Base-by-base conservation (phyloP, 2,329 filamentous ascomycete genomes). In the Phialophora tarda region DNA sequence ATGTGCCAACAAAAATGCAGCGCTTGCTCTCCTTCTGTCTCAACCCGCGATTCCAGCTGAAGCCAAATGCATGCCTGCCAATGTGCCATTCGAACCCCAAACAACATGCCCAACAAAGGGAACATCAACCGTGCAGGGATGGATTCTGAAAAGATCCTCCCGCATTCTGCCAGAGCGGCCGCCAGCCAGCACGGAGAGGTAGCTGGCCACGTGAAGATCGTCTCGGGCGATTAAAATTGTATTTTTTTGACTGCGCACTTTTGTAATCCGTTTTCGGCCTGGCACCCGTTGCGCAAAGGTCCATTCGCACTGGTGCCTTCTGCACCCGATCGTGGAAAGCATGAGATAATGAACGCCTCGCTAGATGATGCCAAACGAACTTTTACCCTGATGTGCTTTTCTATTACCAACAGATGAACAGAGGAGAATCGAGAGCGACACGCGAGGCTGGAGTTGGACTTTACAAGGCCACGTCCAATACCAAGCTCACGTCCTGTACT, bases 401-500 rank as follows among this genome's bases (percentile, higher is more conserved):
- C 68, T 69, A 69, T 64, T 64, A 67, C 51, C 58, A 67, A 67
- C 64, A 65, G 32, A 61, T 53, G 65, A 65, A 63, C 44, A 38
- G 59, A 65, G 63, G 51, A 54, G 28, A 55, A 55, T 55, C 26
- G 41, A 62, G 38, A 10, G 51, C 38, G 47, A 38, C 34, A 38
- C n/a, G 44, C n/a, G 12, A 55, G 17, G 23, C 24, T 32, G 53
- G 34, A 38, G 11, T 51, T 64, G 12, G 55, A 50, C 68, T 74
- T 81, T 82, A 90, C 78, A 90, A 80, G 67, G 86, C 82, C 75
- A 98, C 94, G 83, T 99, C 95, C 75, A 99, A 89, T 74, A 99
- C 95, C 75, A 99, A 85, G 84, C 94, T 98, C 78, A 99, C 95
- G 80, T 99, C 95, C 80, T 90, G 88, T 69, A 99, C 95, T 77